phyloP scores from a whole-genome alignment of 2,329 filamentous ascomycete species.

The Trichophyton equinum region DNA sequence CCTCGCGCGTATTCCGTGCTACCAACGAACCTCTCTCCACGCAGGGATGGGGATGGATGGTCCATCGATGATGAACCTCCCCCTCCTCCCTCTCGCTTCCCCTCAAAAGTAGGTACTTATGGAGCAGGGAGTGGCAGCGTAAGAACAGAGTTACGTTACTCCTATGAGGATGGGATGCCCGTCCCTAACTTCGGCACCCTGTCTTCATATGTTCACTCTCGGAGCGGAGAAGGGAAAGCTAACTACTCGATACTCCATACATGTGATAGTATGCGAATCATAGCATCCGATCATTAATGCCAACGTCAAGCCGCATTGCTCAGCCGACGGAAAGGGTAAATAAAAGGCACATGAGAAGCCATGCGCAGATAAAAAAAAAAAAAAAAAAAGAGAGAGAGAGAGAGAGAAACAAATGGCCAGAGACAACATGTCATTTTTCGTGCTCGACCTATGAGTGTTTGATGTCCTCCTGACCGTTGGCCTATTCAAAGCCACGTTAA shows the following conservation, averaged over 20 bases:
- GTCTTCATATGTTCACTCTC: not conserved
- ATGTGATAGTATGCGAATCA: not conserved
- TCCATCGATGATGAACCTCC: not conserved
- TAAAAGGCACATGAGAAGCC: not conserved
- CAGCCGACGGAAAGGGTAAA: not conserved
- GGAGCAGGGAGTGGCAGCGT: not conserved
- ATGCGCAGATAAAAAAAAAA: not conserved
- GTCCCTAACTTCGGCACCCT: not conserved
- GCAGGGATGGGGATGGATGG: not conserved
- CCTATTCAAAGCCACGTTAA: not conserved
- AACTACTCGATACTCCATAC: not conserved
- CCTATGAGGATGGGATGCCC: no score
- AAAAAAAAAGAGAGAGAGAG: not conserved
- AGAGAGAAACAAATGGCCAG: no score
- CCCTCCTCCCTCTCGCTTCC: no score
- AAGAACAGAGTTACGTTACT: no score
- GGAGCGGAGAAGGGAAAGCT: not conserved
- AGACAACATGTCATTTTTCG: not conserved
- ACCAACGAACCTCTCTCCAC: not conserved
- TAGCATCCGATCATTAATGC: not conserved
- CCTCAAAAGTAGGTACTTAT: no score
- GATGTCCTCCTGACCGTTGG: not conserved
- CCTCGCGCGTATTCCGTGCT: constrained; percentile 3
- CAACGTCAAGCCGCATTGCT: not conserved
- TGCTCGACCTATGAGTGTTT: not conserved